Base-by-base conservation (phyloP, 2,329 filamentous ascomycete genomes). In the Hypoxylon sp. region DNA sequence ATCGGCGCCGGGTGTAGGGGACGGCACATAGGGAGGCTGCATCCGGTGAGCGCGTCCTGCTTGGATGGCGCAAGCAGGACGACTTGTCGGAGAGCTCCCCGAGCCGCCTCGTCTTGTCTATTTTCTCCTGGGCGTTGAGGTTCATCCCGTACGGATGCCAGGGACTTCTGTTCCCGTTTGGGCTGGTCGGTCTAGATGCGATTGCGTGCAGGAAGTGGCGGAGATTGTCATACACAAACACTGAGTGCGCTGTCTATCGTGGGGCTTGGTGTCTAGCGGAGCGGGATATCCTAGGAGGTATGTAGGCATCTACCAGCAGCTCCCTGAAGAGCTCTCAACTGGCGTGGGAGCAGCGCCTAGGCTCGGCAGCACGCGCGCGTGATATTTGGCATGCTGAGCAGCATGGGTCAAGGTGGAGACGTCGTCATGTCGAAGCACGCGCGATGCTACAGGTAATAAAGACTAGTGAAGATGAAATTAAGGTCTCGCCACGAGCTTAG, bases 21-120 rank as follows among this genome's bases (percentile, higher is more conserved):
- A 69, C 69, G 69, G 66, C 66, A 68, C 60, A 61, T 69, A 69
- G 62, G 62, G 63, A 69, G 66, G 69, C 66, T 71, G 69, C 69
- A 71, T 71, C 66, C 69, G 69, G 62, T 66, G 62, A 66, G 66
- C 53, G 66, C 46, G 17, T 57, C 65, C 51, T 63, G 49, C 58
- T 61, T 42, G 17, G 17, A 55, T 55, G 50, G 57, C 53, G 59
- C 37, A 27, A 64, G 30, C 54, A 51, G 42, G 40, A 27, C 31
- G 17, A 11, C 11, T 54, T 37, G 49, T 13, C 22, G 61, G 33
- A 57, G 51, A 55, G 14, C 50, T 51, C 46, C 33, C 63, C 67
- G 67, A 62, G 46, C 57, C 50, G 58, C 46, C 54, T 62, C 53
- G 49, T 59, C 30, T 69, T 33, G 54, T 56, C 59, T 22, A 46